phyloP scores from a whole-genome alignment of 345 rosid genomes.

The Brassica rapa region DNA sequence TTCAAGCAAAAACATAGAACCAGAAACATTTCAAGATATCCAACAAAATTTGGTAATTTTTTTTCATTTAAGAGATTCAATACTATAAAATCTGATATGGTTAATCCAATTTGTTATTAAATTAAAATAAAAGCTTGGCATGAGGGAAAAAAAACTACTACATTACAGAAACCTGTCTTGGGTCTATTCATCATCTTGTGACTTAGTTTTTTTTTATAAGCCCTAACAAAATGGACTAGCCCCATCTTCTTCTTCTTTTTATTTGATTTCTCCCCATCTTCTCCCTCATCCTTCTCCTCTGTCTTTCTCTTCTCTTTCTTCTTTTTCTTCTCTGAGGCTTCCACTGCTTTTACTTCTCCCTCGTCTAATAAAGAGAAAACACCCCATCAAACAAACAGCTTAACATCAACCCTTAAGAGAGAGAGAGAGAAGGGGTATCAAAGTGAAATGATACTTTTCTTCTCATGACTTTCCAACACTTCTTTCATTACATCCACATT shows the following conservation, averaged over 20 bases:
- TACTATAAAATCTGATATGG: neutral
- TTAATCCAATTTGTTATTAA: neutral
- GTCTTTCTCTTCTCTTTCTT: slow-evolving; percentile 43
- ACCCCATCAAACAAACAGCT: neutral
- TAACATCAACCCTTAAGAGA: neutral
- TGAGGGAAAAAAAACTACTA: neutral
- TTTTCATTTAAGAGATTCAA: neutral
- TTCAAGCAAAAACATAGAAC: neutral
- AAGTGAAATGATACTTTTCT: slow-evolving; percentile 49
- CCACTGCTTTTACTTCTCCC: slow-evolving; percentile 50
- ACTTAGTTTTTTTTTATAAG: slow-evolving; percentile 14
- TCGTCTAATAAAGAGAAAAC: slow-evolving; percentile 17
- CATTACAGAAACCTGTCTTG: neutral
- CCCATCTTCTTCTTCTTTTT: slow-evolving; percentile 38
- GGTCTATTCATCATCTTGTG: slow-evolving; percentile 46
- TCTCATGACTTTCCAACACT: slow-evolving; percentile 55
- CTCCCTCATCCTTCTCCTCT: slow-evolving; percentile 24
- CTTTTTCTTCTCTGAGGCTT: slow-evolving; percentile 55
- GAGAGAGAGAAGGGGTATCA: neutral
- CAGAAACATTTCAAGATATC: neutral
- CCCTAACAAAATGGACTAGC: too few species aligned
- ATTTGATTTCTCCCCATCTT: slow-evolving; percentile 33
- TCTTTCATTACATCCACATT: slow-evolving; percentile 93
- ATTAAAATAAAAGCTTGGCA: slow-evolving; percentile 1
- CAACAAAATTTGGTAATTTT: neutral